Evolutionary conservation across 2,329 filamentous ascomycete genomes (phyloP).

Genomic region (Monosporascus sp.): DNA sequence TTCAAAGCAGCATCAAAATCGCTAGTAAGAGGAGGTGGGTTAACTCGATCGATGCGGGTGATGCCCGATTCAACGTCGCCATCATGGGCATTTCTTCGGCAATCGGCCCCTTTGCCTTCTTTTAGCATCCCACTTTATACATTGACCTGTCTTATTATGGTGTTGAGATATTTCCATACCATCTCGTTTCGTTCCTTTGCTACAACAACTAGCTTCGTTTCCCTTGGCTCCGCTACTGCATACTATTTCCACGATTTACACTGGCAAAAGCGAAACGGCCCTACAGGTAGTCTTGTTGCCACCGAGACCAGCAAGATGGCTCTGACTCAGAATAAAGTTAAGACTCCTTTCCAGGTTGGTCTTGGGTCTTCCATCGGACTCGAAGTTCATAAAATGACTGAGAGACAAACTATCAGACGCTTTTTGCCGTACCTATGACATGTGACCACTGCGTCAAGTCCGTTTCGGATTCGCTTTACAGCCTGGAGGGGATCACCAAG

Average conservation of each 20-base stretch:
- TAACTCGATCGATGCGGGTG: conserved; percentile 21
- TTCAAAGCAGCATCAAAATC: conserved; percentile 31
- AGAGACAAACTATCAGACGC: conserved; percentile 55
- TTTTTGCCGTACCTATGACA: conserved; percentile 90
- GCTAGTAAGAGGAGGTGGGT: conserved; percentile 9
- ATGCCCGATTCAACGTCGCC: neutral
- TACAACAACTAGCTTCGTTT: conserved; percentile 14
- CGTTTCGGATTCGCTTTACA: conserved; percentile 72
- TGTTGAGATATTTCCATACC: conserved; percentile 20
- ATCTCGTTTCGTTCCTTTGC: conserved; percentile 20
- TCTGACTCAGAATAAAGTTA: conserved; percentile 21
- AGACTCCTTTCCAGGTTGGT: conserved; percentile 31
- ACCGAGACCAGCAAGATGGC: conserved; percentile 19
- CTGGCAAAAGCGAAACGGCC: conserved; percentile 15
- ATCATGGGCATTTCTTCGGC: conserved; percentile 1
- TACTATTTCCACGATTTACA: conserved; percentile 18
- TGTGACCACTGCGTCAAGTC: conserved; percentile 86
- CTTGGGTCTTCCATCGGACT: neutral
- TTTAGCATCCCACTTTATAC: neutral
- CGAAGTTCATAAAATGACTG: neutral
- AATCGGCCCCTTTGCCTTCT: conserved; percentile 4
- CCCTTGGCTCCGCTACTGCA: conserved; percentile 17
- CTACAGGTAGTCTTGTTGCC: conserved; percentile 1
- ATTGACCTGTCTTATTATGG: conserved; percentile 4
- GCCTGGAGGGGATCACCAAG: conserved; percentile 73